Evolutionary conservation across 176 grass and related monocot genomes (phyloP).

Genomic region (Hordeum vulgare): MorexV3_pseudomolecules_assembly NC_058522.1:555667617-555668116

Average conservation of each 20-base stretch:
- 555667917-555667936: not conserved
- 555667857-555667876: not conserved
- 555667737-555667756: not conserved
- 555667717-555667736: not conserved
- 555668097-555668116: not conserved
- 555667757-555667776: not conserved
- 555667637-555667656: not conserved
- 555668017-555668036: not conserved
- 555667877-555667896: not conserved
- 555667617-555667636: not conserved
- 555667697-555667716: not conserved
- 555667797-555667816: not conserved
- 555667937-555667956: not conserved
- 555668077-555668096: not conserved
- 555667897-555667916: not conserved
- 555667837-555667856: not conserved
- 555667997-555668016: not conserved
- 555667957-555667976: not conserved
- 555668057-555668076: not conserved
- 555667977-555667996: not conserved
- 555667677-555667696: not conserved
- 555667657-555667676: constrained; percentile 23
- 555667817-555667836: not conserved
- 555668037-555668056: not conserved
- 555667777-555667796: not conserved